Evolutionary conservation across 768 basidiomycete species (phyloP).

Genomic region (Trametopsis cervina): DNA sequence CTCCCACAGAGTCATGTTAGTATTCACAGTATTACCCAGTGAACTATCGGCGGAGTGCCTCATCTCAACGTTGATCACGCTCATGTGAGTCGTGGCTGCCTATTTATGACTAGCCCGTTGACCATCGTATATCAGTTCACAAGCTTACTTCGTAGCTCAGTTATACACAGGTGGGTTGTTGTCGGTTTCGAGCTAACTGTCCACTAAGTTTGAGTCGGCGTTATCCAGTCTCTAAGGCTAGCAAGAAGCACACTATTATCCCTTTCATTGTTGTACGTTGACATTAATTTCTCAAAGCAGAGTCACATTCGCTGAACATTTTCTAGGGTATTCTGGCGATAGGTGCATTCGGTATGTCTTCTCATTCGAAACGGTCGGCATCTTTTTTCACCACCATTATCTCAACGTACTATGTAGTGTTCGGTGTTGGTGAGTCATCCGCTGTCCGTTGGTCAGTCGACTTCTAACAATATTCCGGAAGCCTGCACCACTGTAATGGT

Average conservation of each 20-base stretch:
- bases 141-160: constrained; percentile 38
- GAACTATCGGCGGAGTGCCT: constrained; percentile 37
- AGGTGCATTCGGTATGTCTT: background rate
- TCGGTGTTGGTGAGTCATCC: constrained; percentile 1
- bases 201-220: no score
- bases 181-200: no score
- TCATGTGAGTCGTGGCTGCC: constrained; percentile 27
- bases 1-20: background rate
- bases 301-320: background rate
- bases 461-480: constrained; percentile 2
- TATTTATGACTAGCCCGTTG: background rate
- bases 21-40: constrained; percentile 14
- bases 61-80: constrained; percentile 34
- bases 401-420: background rate
- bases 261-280: background rate
- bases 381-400: background rate
- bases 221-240: background rate
- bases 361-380: background rate
- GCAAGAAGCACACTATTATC: background rate
- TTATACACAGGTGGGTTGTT: constrained; percentile 29
- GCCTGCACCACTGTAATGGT: constrained; percentile 32
- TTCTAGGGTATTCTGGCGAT: background rate
- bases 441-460: background rate
- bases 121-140: constrained; percentile 27
- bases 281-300: background rate